These are phyloP conservation scores for Aspergillus affinis DNA, from an alignment of 495 filamentous ascomycete species.

Conservation along the genomic window DNA sequence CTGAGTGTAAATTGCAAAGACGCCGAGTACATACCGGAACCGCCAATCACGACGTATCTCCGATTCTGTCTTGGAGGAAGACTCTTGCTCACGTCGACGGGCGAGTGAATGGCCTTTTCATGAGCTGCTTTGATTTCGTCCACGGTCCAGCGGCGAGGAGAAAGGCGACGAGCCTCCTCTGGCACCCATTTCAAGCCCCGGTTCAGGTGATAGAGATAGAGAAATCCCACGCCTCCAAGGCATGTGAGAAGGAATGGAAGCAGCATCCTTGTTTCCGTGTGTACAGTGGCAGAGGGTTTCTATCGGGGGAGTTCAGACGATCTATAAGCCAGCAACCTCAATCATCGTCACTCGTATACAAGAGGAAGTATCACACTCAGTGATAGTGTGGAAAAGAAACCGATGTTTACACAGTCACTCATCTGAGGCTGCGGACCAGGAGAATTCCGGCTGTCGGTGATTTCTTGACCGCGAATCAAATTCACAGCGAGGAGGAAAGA, in stretches of 20 bases:
- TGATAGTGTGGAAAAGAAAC: no score
- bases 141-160: conserved; percentile 53
- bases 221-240: conserved; percentile 27
- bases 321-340: neutral
- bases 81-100: conserved; percentile 47
- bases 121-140: conserved; percentile 50
- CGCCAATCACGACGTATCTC: conserved; percentile 59
- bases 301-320: neutral
- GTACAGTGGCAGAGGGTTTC: no score
- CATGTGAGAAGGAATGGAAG: conserved; percentile 12
- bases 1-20: no score
- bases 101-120: conserved; percentile 41
- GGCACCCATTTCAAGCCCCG: conserved; percentile 48
- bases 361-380: no score
- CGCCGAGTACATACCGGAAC: conserved; percentile 47
- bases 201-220: conserved; percentile 55
- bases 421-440: no score
- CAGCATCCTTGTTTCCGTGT: conserved; percentile 10
- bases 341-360: neutral
- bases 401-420: no score
- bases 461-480: no score
- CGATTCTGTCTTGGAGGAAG: conserved; percentile 54
- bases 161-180: conserved; percentile 37
- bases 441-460: no score
- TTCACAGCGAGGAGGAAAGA: no score